Conservation (phyloP, 352 stramenopile genomes). For the Pythium folliculosum region DNA sequence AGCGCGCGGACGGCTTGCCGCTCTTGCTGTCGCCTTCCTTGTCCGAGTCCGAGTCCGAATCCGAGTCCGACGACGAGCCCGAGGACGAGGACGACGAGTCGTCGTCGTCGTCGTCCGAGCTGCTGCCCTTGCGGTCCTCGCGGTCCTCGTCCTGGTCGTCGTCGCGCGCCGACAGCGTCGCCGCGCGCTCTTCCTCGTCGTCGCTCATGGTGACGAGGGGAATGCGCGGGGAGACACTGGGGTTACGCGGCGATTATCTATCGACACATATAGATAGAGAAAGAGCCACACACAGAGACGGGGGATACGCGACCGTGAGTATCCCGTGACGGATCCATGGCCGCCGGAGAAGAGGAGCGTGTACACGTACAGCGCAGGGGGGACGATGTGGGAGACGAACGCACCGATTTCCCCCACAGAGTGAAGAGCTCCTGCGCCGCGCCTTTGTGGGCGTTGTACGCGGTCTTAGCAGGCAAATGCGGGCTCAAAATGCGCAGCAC, state of each 20-base stretch:
- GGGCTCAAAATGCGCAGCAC: not conserved
- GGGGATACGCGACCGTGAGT: not conserved
- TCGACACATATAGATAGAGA: not conserved
- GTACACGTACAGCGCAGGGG: not conserved
- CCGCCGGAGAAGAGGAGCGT: no score
- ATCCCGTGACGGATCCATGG: no score
- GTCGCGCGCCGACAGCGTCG: conserved; percentile 12
- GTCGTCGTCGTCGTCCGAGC: conserved; percentile 55
- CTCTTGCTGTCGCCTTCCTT: conserved; percentile 31
- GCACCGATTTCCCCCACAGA: not conserved
- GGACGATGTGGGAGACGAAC: no score
- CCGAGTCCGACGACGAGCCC: conserved; percentile 70
- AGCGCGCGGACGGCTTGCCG: conserved; percentile 4
- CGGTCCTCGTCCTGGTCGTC: conserved; percentile 31
- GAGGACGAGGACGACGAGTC: conserved; percentile 64
- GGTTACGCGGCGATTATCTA: conserved; percentile 2
- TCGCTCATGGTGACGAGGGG: conserved; percentile 33
- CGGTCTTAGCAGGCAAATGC: not conserved
- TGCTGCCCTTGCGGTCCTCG: conserved; percentile 41
- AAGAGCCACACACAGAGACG: no score
- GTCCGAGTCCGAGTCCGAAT: conserved; percentile 76
- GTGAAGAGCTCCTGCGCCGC: not conserved
- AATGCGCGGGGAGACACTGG: not conserved
- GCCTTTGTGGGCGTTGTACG: conserved; percentile 11
- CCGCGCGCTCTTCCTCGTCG: conserved; percentile 28